Base-by-base conservation (phyloP, 371 early-diverging fungal genomes). In the Lichtheimia corymbifera region DNA sequence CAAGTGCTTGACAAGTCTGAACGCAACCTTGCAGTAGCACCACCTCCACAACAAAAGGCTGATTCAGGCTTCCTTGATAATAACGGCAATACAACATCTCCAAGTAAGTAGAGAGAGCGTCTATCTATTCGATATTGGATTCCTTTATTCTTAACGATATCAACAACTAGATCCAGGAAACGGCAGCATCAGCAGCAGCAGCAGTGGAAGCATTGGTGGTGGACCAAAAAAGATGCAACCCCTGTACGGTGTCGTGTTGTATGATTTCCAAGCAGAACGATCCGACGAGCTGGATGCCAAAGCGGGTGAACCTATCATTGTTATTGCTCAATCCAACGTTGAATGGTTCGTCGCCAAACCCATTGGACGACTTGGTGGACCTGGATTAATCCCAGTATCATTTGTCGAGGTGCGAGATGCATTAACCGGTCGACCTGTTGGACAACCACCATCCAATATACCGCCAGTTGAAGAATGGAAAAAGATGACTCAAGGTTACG, bases 341-440 rank as follows among this genome's bases (percentile, higher is more conserved):
- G 93, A 92, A 65, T 93, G 93, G 93, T 85, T 87, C 63, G 86
- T 93, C 18, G 93, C 90, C 25, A 90, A 90, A 65, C 88, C 86
- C 17, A 84, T 87, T 55, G 82, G 80, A 40, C 69, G 86, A 24
- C 70, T 85, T n/a, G 87, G 87, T 13, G 85, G 84, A 5, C 88
- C 91, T 13, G 93, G 92, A 5, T 71, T 93, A 53, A 90, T 93
- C 57, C 93, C 93, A 4, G 85, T 89, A 5, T 81, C 87, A 14
- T 93, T 86, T 82, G 76, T 93, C n/a, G 84, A 91, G 71, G 77
- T 92, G 55, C 74, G 85, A 41, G 90, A 92, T 70, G 83, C 81
- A 44, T 63, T 70, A 17, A 86, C 88, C 1, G 88, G 88, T 13
- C 77, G 80, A 25, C 64, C 82, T 7, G 79, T 88, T 52, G 58